Evolutionary conservation across 306 rosid species (phyloP).

Genomic region (Gastrolobium bilobum): DNA sequence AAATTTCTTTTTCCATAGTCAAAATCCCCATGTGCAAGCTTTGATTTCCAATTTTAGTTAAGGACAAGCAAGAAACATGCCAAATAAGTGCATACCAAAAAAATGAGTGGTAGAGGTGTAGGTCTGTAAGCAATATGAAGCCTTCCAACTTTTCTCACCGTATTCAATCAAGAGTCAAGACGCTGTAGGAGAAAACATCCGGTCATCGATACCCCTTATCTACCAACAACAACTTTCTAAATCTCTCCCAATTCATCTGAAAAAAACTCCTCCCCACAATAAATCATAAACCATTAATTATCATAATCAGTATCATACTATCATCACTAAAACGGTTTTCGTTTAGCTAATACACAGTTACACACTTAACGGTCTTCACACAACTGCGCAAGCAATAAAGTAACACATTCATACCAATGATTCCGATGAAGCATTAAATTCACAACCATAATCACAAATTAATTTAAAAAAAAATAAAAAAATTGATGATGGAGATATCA

Average conservation of each 20-base stretch:
- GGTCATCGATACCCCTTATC: constrained; percentile 96
- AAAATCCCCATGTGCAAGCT: constrained; percentile 45
- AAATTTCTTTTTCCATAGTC: constrained; percentile 44
- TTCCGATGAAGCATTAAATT: constrained; percentile 4
- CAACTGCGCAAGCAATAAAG: too few relatives aligned
- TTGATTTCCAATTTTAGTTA: constrained; percentile 54
- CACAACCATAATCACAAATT: background rate
- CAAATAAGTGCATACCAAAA: constrained; percentile 97
- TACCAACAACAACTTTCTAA: constrained; percentile 74
- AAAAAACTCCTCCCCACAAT: constrained; percentile 55
- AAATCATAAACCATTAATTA: background rate
- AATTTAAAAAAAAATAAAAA: too few relatives aligned
- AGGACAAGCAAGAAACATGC: constrained; percentile 75
- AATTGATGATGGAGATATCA: too few relatives aligned
- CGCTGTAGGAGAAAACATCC: constrained; percentile 99
- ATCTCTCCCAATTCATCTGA: constrained; percentile 64
- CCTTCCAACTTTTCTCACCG: constrained; percentile 98
- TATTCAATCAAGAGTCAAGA: constrained; percentile 95
- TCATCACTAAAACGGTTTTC: constrained; percentile 8
- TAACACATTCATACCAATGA: background rate
- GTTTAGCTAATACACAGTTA: too few relatives aligned
- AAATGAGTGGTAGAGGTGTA: constrained; percentile 85
- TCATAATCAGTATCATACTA: too few relatives aligned
- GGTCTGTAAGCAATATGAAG: constrained; percentile 97
- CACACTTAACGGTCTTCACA: constrained; percentile 37